These are phyloP conservation scores for Suhomyces terraborum DNA, from an alignment of 1,139 yeast genomes.

Conservation along the genomic window DNA sequence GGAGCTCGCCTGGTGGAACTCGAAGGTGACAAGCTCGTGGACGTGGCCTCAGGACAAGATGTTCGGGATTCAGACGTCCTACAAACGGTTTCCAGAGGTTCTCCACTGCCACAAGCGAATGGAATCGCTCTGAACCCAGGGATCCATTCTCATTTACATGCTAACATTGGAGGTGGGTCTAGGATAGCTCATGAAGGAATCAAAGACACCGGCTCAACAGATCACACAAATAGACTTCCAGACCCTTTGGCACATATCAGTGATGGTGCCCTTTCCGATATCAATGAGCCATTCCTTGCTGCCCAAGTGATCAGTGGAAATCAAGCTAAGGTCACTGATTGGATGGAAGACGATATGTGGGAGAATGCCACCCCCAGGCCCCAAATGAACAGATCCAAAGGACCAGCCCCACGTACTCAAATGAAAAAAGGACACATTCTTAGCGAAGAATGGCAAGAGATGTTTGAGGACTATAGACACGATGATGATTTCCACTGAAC, in stretches of 20 bases:
- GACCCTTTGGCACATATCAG: conserved; percentile 51
- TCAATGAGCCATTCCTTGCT: conserved; percentile 39
- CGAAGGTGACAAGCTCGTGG: conserved; percentile 44
- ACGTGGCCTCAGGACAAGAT: conserved; percentile 23
- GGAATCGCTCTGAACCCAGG: background rate
- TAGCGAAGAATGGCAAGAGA: conserved; percentile 37
- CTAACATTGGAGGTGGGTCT: background rate
- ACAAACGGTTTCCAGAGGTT: background rate
- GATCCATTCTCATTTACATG: background rate
- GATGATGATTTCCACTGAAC: conserved; percentile 38
- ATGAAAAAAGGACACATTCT: conserved; percentile 23
- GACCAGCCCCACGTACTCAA: conserved; percentile 18
- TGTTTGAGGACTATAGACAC: conserved; percentile 44
- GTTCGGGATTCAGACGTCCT: conserved; percentile 15
- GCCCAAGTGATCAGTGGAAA: conserved; percentile 47
- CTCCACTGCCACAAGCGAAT: background rate
- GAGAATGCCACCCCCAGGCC: conserved; percentile 10
- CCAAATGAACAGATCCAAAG: conserved; percentile 7
- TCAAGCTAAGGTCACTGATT: conserved; percentile 37
- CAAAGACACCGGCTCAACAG: background rate
- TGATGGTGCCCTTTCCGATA: conserved; percentile 39
- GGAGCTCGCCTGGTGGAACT: conserved; percentile 42
- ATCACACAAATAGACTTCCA: conserved; percentile 31
- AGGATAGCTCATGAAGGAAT: background rate
- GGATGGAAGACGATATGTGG: conserved; percentile 44